Base-by-base conservation (phyloP, 106 monocot genomes). In the Allium sativum region DNA sequence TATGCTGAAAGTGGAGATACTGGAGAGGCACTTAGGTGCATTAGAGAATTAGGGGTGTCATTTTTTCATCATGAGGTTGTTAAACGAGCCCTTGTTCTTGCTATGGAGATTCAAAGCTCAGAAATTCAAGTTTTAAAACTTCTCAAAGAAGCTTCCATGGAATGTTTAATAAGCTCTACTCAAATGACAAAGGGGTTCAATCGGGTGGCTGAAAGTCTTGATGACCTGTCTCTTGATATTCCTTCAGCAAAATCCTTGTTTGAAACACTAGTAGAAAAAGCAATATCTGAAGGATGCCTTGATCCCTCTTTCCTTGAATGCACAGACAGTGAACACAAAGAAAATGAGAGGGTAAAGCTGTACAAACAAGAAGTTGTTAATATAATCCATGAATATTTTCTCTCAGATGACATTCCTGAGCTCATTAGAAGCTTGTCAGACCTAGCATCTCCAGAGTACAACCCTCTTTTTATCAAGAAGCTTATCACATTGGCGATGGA, bases 61-160 rank as follows among this genome's bases (percentile, higher is more conserved):
- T 93, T 93, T 68, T 93, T 84, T 58, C 88, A 88, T 61, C 92
- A 88, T 58, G 92, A 93, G 61, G 92, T 93, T 56, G 92, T 93
- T 40, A 93, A 88, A 65, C 76, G 84, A 48, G 81, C 84, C 53
- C 68, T 93, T 14, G 71, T 71, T 48, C 47, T 88, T 55, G 74
- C 79, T 7, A 77, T 93, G 69, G 92, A 93, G 67, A 77, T 65
- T 10, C 71, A 62, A 18, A 48, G 79, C 44, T 81, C 81, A 11
- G 82, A 84, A 47, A 62, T 68, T 12, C 56, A 77, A 40, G 70
- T 88, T 14, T 48, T 77, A n/a, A 79, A 82, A 45, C 77, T 93
- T 16, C 59, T 93, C 18, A 84, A 82, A 59, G 77, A 74, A 74
- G 72, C 84, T 19, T 55, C 79, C 8, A 79, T 84, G 42, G 92